A percentile compares a stretch with the other conserved stretches of the same genome.
Conservation (phyloP, 306 rosid genomes). For the Pterocarpus santalinus region DNA sequence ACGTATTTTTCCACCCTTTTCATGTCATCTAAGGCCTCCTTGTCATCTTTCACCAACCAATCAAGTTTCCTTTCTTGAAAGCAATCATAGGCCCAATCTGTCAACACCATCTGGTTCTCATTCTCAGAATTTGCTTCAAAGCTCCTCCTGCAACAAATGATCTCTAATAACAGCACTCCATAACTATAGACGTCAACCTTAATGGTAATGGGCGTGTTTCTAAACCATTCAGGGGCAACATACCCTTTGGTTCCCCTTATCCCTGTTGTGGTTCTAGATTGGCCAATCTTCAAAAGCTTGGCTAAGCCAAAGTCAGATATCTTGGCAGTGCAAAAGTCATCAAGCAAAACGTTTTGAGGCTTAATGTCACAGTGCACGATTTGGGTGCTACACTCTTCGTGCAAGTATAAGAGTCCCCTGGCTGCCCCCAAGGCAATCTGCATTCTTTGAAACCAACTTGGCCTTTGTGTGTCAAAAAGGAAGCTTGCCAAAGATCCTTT, state of each 20-base stretch:
- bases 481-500: neutral
- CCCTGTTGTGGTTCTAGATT: neutral
- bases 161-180: slow-evolving; percentile 20
- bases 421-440: no score
- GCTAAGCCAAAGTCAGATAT: slow-evolving; percentile 35
- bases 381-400: no score
- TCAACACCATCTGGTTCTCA: slow-evolving; percentile 20
- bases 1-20: slow-evolving; percentile 18
- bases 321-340: slow-evolving; percentile 17
- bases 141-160: slow-evolving; percentile 36
- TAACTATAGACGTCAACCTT: slow-evolving; percentile 33
- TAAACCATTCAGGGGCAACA: slow-evolving; percentile 39
- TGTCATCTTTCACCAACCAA: slow-evolving; percentile 25
- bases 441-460: no score
- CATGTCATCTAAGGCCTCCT: slow-evolving; percentile 26
- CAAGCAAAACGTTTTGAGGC: slow-evolving; percentile 39
- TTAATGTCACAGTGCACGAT: slow-evolving; percentile 36
- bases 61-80: neutral
- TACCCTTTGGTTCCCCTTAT: slow-evolving; percentile 40
- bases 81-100: slow-evolving; percentile 36
- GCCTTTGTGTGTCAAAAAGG: no score
- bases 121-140: neutral
- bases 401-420: no score
- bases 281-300: slow-evolving; percentile 30
- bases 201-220: neutral